A percentile compares a stretch with the other conserved stretches of the same genome.
These are phyloP conservation scores for Pneumocystis oryctolagi DNA, from an alignment of 1,139 yeast genomes.

Conservation along the genomic window DNA sequence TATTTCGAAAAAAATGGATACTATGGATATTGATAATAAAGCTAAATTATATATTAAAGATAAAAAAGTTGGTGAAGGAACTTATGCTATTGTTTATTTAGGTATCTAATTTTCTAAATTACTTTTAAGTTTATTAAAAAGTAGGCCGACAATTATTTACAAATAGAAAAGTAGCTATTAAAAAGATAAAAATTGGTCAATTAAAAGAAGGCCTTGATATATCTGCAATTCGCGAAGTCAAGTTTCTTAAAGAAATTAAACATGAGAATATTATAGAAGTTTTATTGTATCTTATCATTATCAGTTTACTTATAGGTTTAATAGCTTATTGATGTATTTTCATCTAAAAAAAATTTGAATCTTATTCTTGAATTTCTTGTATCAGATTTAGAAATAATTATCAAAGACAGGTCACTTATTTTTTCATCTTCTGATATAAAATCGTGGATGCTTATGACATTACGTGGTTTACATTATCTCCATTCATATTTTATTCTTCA, in stretches of 20 bases:
- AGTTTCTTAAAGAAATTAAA: constrained; percentile 69
- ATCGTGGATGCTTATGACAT: constrained; percentile 85
- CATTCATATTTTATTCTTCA: constrained; percentile 95
- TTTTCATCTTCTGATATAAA: constrained; percentile 82
- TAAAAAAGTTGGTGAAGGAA: constrained; percentile 94
- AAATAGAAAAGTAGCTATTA: constrained; percentile 65
- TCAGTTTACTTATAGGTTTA: constrained; percentile 86
- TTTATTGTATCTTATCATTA: constrained; percentile 64
- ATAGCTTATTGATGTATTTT: constrained; percentile 10
- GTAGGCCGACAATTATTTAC: constrained; percentile 25
- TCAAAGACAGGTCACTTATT: constrained; percentile 61
- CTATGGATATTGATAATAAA: constrained; percentile 3
- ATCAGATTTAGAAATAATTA: constrained; percentile 76
- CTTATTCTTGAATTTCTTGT: constrained; percentile 84
- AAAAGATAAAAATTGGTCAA: constrained; percentile 86
- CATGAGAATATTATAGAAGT: constrained; percentile 68
- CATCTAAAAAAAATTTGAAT: constrained; percentile 43
- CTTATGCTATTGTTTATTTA: constrained; percentile 90
- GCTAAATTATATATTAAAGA: constrained; percentile 26
- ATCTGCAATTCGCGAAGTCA: constrained; percentile 93
- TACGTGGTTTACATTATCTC: constrained; percentile 77
- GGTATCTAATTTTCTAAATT: constrained; percentile 30
- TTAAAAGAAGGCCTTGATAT: constrained; percentile 94
- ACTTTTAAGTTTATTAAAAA: background rate
- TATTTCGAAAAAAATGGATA: background rate